A percentile compares a stretch with the other conserved stretches of the same genome.
phyloP scores from a whole-genome alignment of 176 grass and related monocot species.

The Metroxylon sagu region DNA sequence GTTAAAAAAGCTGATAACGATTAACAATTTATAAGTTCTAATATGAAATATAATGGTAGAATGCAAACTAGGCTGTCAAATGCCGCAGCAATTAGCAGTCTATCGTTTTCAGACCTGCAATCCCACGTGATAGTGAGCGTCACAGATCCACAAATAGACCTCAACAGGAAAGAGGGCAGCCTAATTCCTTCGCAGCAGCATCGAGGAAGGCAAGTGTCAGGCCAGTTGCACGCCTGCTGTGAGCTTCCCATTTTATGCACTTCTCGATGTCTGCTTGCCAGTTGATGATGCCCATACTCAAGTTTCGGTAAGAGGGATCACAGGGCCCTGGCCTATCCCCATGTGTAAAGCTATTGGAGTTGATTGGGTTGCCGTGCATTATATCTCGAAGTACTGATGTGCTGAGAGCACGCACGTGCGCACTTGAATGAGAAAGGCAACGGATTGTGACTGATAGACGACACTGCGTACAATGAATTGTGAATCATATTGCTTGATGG shows the following conservation, averaged over 20 bases:
- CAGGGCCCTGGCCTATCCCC: slow-evolving; percentile 37
- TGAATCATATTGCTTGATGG: no score
- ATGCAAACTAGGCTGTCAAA: no score
- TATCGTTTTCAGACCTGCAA: no score
- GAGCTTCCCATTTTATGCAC: slow-evolving; percentile 91
- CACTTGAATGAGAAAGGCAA: slow-evolving; percentile 90
- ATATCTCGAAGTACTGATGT: slow-evolving; percentile 81
- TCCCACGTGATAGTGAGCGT: no score
- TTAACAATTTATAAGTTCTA: no score
- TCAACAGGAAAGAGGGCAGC: slow-evolving; percentile 65
- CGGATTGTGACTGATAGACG: slow-evolving; percentile 84
- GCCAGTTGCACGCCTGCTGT: slow-evolving; percentile 66
- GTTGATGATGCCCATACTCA: slow-evolving; percentile 35
- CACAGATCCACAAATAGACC: not conserved
- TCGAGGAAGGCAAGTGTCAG: slow-evolving; percentile 64
- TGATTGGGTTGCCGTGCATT: slow-evolving; percentile 42
- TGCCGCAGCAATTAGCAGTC: no score
- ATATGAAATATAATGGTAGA: no score
- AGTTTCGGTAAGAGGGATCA: slow-evolving; percentile 51
- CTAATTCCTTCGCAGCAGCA: slow-evolving; percentile 63
- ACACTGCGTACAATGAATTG: slow-evolving; percentile 43
- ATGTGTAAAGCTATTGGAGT: slow-evolving; percentile 28
- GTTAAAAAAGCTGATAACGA: no score
- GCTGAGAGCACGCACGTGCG: slow-evolving; percentile 92
- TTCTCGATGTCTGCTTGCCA: slow-evolving; percentile 80